phyloP scores from a whole-genome alignment of 495 filamentous ascomycete species.

The Thozetella sp. region DNA sequence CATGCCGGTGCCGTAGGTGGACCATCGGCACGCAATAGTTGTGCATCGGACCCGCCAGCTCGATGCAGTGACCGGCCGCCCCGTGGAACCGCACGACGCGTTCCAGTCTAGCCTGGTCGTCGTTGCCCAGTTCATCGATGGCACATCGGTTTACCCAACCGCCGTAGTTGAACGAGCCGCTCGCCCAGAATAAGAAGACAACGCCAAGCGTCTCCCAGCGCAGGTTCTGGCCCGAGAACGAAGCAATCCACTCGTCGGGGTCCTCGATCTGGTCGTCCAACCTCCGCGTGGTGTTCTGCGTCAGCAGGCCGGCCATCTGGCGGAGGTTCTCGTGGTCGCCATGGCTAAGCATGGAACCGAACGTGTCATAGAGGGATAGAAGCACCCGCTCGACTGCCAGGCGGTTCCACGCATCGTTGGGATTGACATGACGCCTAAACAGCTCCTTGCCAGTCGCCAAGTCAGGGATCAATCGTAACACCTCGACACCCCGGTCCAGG shows the following conservation, averaged over 20 bases:
- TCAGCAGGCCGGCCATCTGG: conserved; percentile 21
- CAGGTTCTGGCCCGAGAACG: conserved; percentile 51
- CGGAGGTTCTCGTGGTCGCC: conserved; percentile 12
- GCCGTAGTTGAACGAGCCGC: conserved; percentile 18
- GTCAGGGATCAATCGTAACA: conserved; percentile 43
- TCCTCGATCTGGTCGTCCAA: conserved; percentile 29
- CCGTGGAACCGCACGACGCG: conserved; percentile 24
- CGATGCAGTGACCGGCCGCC: conserved; percentile 43
- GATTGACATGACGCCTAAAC: conserved; percentile 26
- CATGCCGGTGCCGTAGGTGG: conserved; percentile 43
- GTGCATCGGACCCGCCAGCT: conserved; percentile 47
- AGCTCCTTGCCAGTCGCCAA: conserved; percentile 23
- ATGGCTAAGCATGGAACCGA: conserved; percentile 1
- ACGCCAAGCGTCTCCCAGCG: conserved; percentile 64
- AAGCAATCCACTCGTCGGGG: conserved; percentile 24
- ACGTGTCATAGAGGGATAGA: conserved; percentile 18
- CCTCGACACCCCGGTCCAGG: conserved; percentile 20
- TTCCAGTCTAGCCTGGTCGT: conserved; percentile 5
- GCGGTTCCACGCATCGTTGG: conserved; percentile 21
- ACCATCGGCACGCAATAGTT: conserved; percentile 49
- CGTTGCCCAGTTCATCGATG: conserved; percentile 7
- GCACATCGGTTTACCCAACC: conserved; percentile 9
- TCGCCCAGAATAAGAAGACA: conserved; percentile 49
- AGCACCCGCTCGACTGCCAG: conserved; percentile 10
- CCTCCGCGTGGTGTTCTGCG: conserved; percentile 17